Conservation (phyloP, 148 eudicot genomes). For the Nepenthes mirabilis region DNA sequence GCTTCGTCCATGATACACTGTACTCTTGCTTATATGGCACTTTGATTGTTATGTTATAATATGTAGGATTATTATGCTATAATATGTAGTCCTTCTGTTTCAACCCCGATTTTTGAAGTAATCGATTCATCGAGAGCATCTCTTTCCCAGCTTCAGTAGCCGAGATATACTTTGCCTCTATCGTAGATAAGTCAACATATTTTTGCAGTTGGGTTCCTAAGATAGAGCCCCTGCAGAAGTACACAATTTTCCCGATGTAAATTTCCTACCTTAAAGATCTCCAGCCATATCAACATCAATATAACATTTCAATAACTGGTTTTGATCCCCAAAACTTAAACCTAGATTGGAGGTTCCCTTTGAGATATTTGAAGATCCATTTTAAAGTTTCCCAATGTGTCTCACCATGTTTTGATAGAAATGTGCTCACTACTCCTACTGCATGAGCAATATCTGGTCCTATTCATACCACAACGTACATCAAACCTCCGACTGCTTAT, state of each 20-base stretch:
- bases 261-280: background rate
- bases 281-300: background rate
- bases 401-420: background rate
- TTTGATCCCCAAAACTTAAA: background rate
- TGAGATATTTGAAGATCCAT: background rate
- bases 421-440: background rate
- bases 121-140: conserved; percentile 1
- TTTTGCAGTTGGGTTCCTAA: background rate
- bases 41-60: too few species aligned
- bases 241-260: background rate
- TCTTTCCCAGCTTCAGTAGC: conserved; percentile 1
- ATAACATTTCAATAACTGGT: background rate
- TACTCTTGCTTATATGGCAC: too few species aligned
- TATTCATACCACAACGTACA: background rate
- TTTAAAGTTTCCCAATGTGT: background rate
- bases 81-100: background rate
- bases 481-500: background rate
- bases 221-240: background rate
- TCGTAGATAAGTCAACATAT: background rate
- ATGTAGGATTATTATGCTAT: conserved; percentile 1
- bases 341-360: background rate
- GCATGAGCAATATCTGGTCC: background rate
- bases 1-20: too few species aligned
- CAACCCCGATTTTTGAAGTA: background rate
- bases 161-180: background rate